Conservation (phyloP, 257 asterid genomes). For the Primulina tabacum region DNA sequence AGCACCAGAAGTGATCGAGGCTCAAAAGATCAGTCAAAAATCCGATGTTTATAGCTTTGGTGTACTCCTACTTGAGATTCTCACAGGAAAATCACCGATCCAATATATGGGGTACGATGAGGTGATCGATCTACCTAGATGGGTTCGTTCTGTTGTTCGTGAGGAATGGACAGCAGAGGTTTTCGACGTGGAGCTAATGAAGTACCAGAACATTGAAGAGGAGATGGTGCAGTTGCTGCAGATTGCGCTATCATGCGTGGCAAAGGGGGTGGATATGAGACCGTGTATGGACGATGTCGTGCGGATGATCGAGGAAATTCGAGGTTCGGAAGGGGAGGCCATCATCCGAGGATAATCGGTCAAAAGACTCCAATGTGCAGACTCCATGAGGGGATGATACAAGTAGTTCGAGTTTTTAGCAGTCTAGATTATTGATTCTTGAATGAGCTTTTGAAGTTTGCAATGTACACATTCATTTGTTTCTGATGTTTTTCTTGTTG, state of each 20-base stretch:
- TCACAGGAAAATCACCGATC: slow-evolving; percentile 9
- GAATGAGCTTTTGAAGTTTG: not conserved
- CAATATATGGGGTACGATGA: slow-evolving; percentile 21
- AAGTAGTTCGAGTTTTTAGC: slow-evolving; percentile 15
- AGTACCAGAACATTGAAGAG: slow-evolving; percentile 59
- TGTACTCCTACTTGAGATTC: slow-evolving; percentile 46
- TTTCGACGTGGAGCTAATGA: slow-evolving; percentile 68
- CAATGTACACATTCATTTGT: not conserved
- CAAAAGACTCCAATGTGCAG: slow-evolving; percentile 46
- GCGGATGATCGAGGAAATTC: slow-evolving; percentile 61
- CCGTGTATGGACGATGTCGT: slow-evolving; percentile 76
- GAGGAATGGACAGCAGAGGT: slow-evolving; percentile 85
- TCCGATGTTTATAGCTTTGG: slow-evolving; percentile 95
- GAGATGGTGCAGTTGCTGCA: slow-evolving; percentile 98
- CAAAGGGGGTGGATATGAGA: slow-evolving; percentile 55
- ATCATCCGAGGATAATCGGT: slow-evolving; percentile 71
- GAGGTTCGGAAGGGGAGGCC: slow-evolving; percentile 54
- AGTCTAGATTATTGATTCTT: not conserved
- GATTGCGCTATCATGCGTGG: slow-evolving; percentile 77
- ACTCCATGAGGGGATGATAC: slow-evolving; percentile 35
- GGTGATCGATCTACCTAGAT: not conserved
- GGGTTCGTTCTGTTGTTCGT: not conserved
- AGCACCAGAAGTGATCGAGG: slow-evolving; percentile 84
- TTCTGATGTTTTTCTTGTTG: not conserved
- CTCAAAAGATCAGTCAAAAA: slow-evolving; percentile 60